Conservation (phyloP, 192 early-diverging fungal species). For the Gonapodya sp. region DNA sequence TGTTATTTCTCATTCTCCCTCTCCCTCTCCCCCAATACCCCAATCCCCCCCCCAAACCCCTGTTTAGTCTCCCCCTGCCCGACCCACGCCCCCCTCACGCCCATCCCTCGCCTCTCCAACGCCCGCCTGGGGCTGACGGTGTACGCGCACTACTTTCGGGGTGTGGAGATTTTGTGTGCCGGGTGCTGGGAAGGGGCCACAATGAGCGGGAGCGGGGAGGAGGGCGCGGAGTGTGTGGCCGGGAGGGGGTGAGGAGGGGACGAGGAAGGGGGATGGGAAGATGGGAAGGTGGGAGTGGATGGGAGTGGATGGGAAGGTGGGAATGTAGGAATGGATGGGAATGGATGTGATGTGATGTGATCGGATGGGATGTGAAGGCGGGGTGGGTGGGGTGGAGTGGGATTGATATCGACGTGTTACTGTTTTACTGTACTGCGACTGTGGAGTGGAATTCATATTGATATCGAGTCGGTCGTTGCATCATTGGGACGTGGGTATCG, state of each 20-base stretch:
- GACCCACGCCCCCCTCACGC: background rate
- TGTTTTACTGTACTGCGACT: background rate
- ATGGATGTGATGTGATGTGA: background rate
- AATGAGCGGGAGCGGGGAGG: background rate
- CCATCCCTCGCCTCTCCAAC: background rate
- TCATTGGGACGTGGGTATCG: background rate
- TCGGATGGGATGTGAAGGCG: background rate
- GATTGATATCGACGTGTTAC: background rate
- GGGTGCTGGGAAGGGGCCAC: background rate
- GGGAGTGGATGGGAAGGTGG: background rate
- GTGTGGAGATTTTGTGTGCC: background rate
- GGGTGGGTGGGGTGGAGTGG: background rate
- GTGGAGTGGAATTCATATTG: background rate
- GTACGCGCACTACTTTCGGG: background rate
- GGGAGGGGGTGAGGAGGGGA: background rate
- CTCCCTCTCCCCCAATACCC: background rate
- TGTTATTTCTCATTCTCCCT: background rate
- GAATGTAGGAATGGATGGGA: background rate
- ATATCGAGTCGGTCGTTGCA: background rate
- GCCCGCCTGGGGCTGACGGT: background rate
- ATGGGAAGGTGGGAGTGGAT: background rate
- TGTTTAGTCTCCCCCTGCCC: background rate
- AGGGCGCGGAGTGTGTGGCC: background rate
- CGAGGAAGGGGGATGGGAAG: background rate
- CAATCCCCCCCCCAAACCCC: background rate